Evolutionary conservation across 805 yeast genomes (phyloP).

Genomic region (Candida ovalis): DNA sequence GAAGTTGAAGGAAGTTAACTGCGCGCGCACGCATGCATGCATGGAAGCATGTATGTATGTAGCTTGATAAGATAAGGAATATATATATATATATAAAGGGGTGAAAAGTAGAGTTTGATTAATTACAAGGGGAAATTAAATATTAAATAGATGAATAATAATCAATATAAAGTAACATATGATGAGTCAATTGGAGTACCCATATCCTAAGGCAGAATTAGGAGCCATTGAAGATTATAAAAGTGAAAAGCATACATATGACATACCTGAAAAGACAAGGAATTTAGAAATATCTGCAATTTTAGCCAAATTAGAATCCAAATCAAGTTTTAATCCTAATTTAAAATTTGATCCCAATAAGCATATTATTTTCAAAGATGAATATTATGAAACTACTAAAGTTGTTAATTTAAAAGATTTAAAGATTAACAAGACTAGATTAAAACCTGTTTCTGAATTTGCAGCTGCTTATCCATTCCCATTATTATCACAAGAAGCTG

Average conservation of each 20-base stretch:
- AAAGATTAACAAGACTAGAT: constrained; percentile 27
- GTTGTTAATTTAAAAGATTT: constrained; percentile 32
- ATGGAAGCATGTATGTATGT: not conserved
- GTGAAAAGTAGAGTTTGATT: no score
- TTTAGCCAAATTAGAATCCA: constrained; percentile 14
- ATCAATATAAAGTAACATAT: not conserved
- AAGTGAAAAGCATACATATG: constrained; percentile 5
- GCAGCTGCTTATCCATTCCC: constrained; percentile 53
- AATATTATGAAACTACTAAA: constrained; percentile 31
- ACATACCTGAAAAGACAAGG: constrained; percentile 19
- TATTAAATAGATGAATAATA: no score
- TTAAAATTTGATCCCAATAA: constrained; percentile 31
- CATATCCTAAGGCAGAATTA: constrained; percentile 13
- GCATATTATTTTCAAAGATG: constrained; percentile 33
- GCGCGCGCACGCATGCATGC: no score
- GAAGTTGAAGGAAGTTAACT: no score
- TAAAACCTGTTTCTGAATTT: constrained; percentile 25
- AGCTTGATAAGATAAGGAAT: not conserved
- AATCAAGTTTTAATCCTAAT: constrained; percentile 19
- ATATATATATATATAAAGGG: no score
- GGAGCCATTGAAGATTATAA: constrained; percentile 17
- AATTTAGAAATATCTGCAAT: constrained; percentile 19
- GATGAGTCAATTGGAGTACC: constrained; percentile 9
- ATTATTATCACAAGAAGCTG: constrained; percentile 43
- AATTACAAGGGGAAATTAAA: no score